Conservation (phyloP, 768 basidiomycete species). For the Pulveroboletus ravenelii region DNA sequence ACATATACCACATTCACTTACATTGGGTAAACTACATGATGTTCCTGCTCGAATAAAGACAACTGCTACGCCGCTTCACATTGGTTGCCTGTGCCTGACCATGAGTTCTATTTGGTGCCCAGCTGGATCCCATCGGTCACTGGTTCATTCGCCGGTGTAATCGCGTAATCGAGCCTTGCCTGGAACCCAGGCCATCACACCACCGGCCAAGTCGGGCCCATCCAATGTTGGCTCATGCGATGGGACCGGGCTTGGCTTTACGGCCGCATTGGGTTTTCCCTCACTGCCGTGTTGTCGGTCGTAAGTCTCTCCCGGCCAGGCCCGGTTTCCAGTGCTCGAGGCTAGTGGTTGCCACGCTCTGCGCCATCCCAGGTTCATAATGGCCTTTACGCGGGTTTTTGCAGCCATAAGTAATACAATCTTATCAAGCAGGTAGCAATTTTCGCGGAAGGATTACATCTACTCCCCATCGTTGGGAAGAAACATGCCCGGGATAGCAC, state of each 20-base stretch:
- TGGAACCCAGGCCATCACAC: background rate
- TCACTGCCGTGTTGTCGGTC: background rate
- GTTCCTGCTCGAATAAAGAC: background rate
- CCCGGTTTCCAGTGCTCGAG: no score
- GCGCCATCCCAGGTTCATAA: no score
- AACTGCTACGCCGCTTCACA: background rate
- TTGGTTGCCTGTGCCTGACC: background rate
- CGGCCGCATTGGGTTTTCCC: background rate
- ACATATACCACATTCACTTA: slow-evolving; percentile 26
- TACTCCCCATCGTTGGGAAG: no score
- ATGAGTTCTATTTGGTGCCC: background rate
- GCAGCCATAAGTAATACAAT: no score
- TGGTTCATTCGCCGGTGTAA: background rate
- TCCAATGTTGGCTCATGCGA: background rate
- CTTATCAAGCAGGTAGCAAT: no score
- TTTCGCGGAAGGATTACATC: no score
- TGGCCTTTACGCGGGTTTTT: no score
- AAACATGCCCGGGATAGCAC: no score
- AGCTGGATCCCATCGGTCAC: background rate
- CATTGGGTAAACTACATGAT: slow-evolving; percentile 1
- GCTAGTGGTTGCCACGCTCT: no score
- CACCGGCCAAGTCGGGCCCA: slow-evolving; percentile 6
- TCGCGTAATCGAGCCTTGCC: background rate
- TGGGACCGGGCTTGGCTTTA: background rate
- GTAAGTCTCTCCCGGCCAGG: no score